These are phyloP conservation scores for Ceratocystis lukuohia DNA, from an alignment of 2,329 filamentous ascomycete genomes.

Conservation along the genomic window DNA sequence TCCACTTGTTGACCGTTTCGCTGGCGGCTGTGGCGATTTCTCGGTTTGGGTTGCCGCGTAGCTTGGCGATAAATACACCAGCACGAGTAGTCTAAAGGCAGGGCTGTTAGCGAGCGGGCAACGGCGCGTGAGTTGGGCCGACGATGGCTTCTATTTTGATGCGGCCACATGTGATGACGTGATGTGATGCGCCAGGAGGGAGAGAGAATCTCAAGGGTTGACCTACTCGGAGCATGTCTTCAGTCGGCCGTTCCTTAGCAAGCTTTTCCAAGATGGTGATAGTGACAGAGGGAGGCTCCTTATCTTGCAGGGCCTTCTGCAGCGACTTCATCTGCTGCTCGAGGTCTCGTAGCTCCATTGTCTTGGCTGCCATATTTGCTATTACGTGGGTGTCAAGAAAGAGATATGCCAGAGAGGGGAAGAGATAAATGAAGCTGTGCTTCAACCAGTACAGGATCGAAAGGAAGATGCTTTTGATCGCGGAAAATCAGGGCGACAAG, in stretches of 20 bases:
- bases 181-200: background rate
- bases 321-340: conserved; percentile 64
- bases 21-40: conserved; percentile 64
- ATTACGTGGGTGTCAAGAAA: background rate
- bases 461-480: too few relatives aligned
- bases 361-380: conserved; percentile 18
- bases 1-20: conserved; percentile 81
- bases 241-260: conserved; percentile 71
- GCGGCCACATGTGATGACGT: background rate
- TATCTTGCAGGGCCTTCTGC: conserved; percentile 61
- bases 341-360: conserved; percentile 73
- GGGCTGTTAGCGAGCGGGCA: background rate
- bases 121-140: background rate
- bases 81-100: conserved; percentile 60
- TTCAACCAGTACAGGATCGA: too few relatives aligned
- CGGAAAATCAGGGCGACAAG: background rate
- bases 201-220: background rate
- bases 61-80: conserved; percentile 76
- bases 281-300: conserved; percentile 60
- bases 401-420: background rate
- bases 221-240: conserved; percentile 72
- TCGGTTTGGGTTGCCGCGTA: conserved; percentile 62
- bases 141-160: background rate
- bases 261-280: conserved; percentile 63
- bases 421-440: background rate